phyloP scores from a whole-genome alignment of 345 rosid species.

The Boechera retrofracta region DNA sequence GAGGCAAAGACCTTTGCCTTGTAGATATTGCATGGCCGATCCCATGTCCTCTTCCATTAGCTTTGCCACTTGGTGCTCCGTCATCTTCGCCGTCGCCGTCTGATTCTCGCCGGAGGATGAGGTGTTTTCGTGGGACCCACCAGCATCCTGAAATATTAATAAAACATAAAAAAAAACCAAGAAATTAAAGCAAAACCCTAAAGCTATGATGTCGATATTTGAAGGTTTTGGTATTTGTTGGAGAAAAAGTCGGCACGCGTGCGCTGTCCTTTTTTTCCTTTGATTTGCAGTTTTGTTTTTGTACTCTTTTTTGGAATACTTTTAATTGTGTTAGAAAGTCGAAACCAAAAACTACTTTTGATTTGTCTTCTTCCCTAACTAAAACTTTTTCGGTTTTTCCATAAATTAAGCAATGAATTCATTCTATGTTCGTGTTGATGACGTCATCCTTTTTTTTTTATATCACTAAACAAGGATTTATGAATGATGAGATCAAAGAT shows the following conservation, averaged over 20 bases:
- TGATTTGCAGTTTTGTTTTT: conserved; percentile 57
- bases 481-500: no score
- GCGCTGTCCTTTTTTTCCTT: conserved; percentile 48
- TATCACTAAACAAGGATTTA: no score
- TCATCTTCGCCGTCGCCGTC: conserved; percentile 48
- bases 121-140: conserved; percentile 45
- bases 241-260: conserved; percentile 73
- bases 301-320: conserved; percentile 22
- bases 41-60: conserved; percentile 98
- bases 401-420: no score
- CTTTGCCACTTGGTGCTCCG: conserved; percentile 94
- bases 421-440: no score
- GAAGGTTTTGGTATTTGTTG: conserved; percentile 15
- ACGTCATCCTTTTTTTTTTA: no score
- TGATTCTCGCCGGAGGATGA: conserved; percentile 44
- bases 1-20: conserved; percentile 93
- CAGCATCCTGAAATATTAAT: conserved; percentile 36
- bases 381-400: no score
- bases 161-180: background rate
- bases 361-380: conserved; percentile 17
- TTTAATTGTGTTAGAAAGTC: conserved; percentile 35
- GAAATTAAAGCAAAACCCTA: conserved; percentile 34
- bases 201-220: conserved; percentile 18
- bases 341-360: conserved; percentile 17
- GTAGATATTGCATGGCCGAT: conserved; percentile 96